Base-by-base conservation (phyloP, 192 early-diverging fungal species). In the Backusella macrospora region DNA sequence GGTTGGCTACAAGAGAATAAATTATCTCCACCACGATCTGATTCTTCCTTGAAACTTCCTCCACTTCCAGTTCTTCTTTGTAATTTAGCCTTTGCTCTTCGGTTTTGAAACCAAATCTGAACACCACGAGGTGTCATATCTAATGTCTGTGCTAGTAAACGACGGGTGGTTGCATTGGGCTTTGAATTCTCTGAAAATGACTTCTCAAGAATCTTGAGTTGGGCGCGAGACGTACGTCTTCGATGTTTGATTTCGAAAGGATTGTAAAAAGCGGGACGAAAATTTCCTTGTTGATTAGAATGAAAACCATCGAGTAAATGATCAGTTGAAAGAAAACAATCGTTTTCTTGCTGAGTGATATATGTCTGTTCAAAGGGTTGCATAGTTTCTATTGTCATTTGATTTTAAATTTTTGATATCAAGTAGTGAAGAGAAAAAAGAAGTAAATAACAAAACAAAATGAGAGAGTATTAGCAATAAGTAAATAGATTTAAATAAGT, bases 91-190 rank as follows among this genome's bases (percentile, higher is more conserved):
- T 96, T 96, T 44, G 95, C 95, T 39, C 95, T 85, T 15, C 93
- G 87, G 77, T 95, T 95, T 77, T 95, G 94, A 81, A 95, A 95
- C 94, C 92, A 94, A n/a, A 94, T 89, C 71, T 94, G 92, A 38
- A 94, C 87, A 6, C 86, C 90, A 59, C 92, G 83, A 3, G 92
- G 86, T n/a, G 88, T 85, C 85, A 94, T 89, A 21, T 84, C 86
- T 44, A 93, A 73, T 78, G 90, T 75, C 68, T 85, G 78, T 13
- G 90, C 92, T 29, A 94, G 82, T 18, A 76, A 63, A 65, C 81
- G 80, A 49, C 92, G 90, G 38, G 85, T 82, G 9, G 85, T 88
- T 6, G 90, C 81, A 73, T 83, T 86, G 3, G 92, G 92, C 73
- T 90, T 93, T 45, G 82, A 74, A 46, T 86, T 86, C 59, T 82